These are phyloP conservation scores for Vitellaria paradoxa DNA, from an alignment of 179 eudicot genomes.

Conservation along the genomic window DNA sequence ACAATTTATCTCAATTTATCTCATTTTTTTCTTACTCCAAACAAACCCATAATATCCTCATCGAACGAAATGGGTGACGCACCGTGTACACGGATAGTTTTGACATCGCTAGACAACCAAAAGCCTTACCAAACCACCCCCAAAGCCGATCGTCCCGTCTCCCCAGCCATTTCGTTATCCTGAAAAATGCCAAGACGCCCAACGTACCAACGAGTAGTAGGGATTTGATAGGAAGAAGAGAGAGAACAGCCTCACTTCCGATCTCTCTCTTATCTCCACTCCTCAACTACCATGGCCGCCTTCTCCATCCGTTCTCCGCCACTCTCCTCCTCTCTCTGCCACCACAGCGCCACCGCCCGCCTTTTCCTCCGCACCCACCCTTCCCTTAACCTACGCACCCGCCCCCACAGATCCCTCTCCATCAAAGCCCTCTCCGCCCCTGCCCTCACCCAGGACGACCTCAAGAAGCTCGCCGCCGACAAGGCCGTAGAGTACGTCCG, in stretches of 20 bases:
- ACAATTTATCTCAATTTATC: too few relatives aligned
- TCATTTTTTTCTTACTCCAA: too few relatives aligned
- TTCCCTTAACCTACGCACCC: slow-evolving; percentile 16
- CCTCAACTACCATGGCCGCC: slow-evolving; percentile 33
- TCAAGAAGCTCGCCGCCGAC: slow-evolving; percentile 83
- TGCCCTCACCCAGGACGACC: slow-evolving; percentile 68
- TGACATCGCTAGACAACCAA: too few relatives aligned
- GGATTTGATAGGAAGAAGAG: not conserved
- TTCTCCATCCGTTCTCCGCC: slow-evolving; percentile 38
- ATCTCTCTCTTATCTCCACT: slow-evolving; percentile 9
- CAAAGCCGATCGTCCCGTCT: too few relatives aligned
- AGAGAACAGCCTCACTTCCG: not conserved
- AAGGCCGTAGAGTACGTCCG: slow-evolving; percentile 81
- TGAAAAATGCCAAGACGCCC: too few relatives aligned
- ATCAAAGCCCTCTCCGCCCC: slow-evolving; percentile 49
- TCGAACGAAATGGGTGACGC: too few relatives aligned
- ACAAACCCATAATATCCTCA: too few relatives aligned
- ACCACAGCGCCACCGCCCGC: slow-evolving; percentile 14
- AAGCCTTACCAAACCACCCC: too few relatives aligned
- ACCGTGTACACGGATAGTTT: too few relatives aligned
- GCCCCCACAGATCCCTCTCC: slow-evolving; percentile 19
- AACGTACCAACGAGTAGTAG: too few relatives aligned
- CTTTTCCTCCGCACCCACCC: slow-evolving; percentile 15
- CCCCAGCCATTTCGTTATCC: too few relatives aligned
- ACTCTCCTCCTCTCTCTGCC: slow-evolving; percentile 33